Conservation (phyloP, 805 yeast species). For the Saccharomycopsis guyanensis region DNA sequence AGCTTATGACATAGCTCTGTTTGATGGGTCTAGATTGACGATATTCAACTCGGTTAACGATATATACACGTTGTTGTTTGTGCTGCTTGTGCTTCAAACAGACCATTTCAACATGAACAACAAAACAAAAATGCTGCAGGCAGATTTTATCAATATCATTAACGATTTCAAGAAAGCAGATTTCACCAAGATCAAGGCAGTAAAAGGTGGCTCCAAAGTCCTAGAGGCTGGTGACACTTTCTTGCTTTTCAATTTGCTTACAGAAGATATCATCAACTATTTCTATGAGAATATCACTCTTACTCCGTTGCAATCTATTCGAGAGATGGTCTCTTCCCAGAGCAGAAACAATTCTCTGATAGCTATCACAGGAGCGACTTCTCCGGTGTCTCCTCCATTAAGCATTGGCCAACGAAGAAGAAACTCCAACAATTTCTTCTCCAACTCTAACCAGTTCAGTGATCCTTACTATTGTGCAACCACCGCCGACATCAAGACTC, state of each 20-base stretch:
- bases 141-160: slow-evolving; percentile 49
- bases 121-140: slow-evolving; percentile 56
- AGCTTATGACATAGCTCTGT: slow-evolving; percentile 20
- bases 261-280: slow-evolving; percentile 44
- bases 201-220: slow-evolving; percentile 2
- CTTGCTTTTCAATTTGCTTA: slow-evolving; percentile 25
- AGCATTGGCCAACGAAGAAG: neutral
- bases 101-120: slow-evolving; percentile 64
- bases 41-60: slow-evolving; percentile 33
- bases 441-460: neutral
- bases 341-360: slow-evolving; percentile 24
- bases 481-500: neutral
- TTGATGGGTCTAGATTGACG: slow-evolving; percentile 25
- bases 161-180: slow-evolving; percentile 26
- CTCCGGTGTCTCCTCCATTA: slow-evolving; percentile 12
- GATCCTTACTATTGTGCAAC: slow-evolving; percentile 9
- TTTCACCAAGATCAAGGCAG: slow-evolving; percentile 20
- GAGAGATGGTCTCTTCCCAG: slow-evolving; percentile 26
- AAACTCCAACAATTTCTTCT: slow-evolving; percentile 4
- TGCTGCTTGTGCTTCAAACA: slow-evolving; percentile 65
- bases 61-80: slow-evolving; percentile 55
- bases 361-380: slow-evolving; percentile 19
- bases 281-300: slow-evolving; percentile 61
- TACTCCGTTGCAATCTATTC: slow-evolving; percentile 45
- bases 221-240: slow-evolving; percentile 7